A percentile compares a stretch with the other conserved stretches of the same genome.
These are phyloP conservation scores for Peterozyma toletana DNA, from an alignment of 805 yeast species.

Conservation along the genomic window DNA sequence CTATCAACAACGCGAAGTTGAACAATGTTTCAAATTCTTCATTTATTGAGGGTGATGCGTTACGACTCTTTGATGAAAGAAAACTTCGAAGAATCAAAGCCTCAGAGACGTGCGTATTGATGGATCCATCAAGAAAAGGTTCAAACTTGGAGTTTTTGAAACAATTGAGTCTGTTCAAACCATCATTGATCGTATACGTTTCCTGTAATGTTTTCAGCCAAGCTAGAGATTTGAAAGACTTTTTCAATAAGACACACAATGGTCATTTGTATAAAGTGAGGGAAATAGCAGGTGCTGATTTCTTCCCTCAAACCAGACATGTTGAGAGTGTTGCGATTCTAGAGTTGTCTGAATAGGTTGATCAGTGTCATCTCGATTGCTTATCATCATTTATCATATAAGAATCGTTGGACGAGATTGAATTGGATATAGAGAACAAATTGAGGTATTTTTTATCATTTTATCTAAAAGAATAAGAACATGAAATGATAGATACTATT, in stretches of 20 bases:
- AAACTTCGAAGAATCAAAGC: constrained; percentile 24
- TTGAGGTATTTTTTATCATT: too few relatives aligned
- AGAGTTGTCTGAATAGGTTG: constrained; percentile 4
- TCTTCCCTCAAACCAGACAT: constrained; percentile 52
- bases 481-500: too few relatives aligned
- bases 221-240: constrained; percentile 31
- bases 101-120: constrained; percentile 26
- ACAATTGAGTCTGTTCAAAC: constrained; percentile 29
- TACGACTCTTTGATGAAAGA: constrained; percentile 23
- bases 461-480: too few relatives aligned
- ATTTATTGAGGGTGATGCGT: constrained; percentile 31
- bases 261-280: constrained; percentile 15
- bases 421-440: too few relatives aligned
- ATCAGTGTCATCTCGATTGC: too few relatives aligned
- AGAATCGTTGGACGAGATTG: too few relatives aligned
- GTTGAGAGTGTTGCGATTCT: constrained; percentile 49
- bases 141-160: constrained; percentile 25
- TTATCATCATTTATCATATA: too few relatives aligned
- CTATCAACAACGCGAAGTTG: constrained; percentile 29
- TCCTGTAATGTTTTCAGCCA: constrained; percentile 40
- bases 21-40: constrained; percentile 22
- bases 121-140: constrained; percentile 41
- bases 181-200: constrained; percentile 29
- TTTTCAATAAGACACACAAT: constrained; percentile 18
- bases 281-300: constrained; percentile 32